Evolutionary conservation across 352 stramenopile species (phyloP).

Genomic region (Phytopythium mirpurense): DNA sequence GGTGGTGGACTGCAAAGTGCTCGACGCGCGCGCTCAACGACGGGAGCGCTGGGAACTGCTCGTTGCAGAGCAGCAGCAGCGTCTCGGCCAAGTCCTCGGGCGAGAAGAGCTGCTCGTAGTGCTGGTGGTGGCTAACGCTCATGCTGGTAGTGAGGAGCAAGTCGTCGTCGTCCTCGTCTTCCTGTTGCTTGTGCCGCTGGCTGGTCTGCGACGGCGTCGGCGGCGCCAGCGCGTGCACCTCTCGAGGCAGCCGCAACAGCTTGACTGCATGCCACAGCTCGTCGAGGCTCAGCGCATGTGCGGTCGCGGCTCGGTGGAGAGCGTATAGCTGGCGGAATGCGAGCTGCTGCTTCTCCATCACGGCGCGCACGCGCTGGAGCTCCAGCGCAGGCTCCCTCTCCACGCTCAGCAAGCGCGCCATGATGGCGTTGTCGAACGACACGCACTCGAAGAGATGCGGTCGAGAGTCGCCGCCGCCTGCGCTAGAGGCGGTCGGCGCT

Average conservation of each 20-base stretch:
- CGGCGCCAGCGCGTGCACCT: conserved; percentile 52
- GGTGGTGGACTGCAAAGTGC: conserved; percentile 39
- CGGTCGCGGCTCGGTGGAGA: conserved; percentile 26
- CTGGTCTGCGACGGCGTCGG: conserved; percentile 10
- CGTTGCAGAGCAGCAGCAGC: conserved; percentile 67
- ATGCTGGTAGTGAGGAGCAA: neutral
- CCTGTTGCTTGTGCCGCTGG: neutral
- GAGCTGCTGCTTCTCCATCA: conserved; percentile 52
- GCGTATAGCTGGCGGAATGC: conserved; percentile 54
- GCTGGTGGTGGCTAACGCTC: conserved; percentile 7
- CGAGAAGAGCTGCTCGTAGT: conserved; percentile 56
- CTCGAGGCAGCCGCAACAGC: conserved; percentile 41
- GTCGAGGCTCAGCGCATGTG: conserved; percentile 50
- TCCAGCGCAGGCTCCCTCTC: conserved; percentile 48
- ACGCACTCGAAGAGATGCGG: conserved; percentile 58
- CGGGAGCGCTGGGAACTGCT: conserved; percentile 60
- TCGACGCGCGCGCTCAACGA: conserved; percentile 61
- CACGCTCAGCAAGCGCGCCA: conserved; percentile 52
- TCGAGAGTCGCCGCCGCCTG: conserved; percentile 24
- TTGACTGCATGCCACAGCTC: conserved; percentile 73
- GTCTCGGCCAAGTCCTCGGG: conserved; percentile 56
- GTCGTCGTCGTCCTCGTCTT: conserved; percentile 32
- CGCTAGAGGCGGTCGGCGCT: neutral
- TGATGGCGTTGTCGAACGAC: conserved; percentile 43
- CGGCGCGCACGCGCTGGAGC: conserved; percentile 26